Evolutionary conservation across 2,329 filamentous ascomycete genomes (phyloP), one percentile per base, ranked within the genome.

Genomic region (Cladophialophora exuberans): DNA sequence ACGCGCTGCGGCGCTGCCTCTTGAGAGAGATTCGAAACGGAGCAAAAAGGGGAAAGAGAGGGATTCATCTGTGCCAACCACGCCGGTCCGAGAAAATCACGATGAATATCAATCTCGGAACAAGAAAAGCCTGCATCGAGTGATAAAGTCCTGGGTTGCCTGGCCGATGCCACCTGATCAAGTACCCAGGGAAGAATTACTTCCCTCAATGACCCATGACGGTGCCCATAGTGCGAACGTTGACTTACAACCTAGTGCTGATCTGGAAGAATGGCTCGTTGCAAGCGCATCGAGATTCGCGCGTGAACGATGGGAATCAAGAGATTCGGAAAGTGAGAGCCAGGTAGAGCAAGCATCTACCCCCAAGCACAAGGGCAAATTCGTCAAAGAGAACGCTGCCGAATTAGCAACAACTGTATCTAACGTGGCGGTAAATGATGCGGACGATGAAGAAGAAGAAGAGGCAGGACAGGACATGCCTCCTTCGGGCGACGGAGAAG

Each of bases 111-210:
- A 60, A 33, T 51, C 61, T 13, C 46, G 31, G 11, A 28, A 55
- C 4, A 59, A 54, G 61, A 67, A 31, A 17, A 33, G 49, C 15
- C 35, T 47, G 2, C 76, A 79, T 62, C 63, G 71, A 13, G 77
- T 81, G 1, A 65, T 82, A 0, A 83, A 80, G 55, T 61, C 68
- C 3, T 97, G 93, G 92, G 89, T 89, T 15, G 88, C 91, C 0
- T 97, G 93, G 93, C 93, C 93, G 3, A 70, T 95, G 66, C 78
- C 78, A 17, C 76, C 81, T 3, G 72, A 76, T 6, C 73, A 79
- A 22, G 84, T 94, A 6, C 89, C 88, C 1, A 73, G 76, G 13
- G 75, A 78, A 11, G 74, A 75, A 17, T 80, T 88, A 49, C 75
- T 70, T 54, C 66, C 66, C 17, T 70, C 77, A 26, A 25, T 41